Evolutionary conservation across 1,139 yeast species (phyloP).

Genomic region (Candida glucosophila): DNA sequence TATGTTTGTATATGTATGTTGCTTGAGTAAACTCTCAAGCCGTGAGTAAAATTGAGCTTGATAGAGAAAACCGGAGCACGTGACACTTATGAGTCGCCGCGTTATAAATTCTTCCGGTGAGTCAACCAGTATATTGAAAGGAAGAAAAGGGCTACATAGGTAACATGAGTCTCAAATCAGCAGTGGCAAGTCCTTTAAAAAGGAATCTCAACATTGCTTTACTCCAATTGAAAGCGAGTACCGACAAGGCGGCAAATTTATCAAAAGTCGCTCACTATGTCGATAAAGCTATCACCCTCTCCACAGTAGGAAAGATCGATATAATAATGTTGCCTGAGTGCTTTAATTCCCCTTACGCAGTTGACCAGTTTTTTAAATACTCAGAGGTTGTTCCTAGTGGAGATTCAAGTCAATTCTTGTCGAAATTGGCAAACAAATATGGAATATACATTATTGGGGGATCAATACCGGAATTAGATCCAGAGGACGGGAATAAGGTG

Average conservation of each 20-base stretch:
- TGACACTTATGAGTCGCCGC: no score
- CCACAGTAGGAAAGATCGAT: conserved; percentile 41
- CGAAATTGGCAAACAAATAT: conserved; percentile 14
- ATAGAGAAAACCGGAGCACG: no score
- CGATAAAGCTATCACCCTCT: conserved; percentile 39
- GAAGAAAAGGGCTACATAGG: background rate
- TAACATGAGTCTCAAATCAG: conserved; percentile 4
- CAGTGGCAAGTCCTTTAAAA: conserved; percentile 22
- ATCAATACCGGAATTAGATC: conserved; percentile 14
- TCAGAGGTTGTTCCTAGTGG: conserved; percentile 17
- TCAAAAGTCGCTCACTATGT: conserved; percentile 42
- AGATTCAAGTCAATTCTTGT: conserved; percentile 11
- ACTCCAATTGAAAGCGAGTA: conserved; percentile 68
- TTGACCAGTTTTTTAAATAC: conserved; percentile 56
- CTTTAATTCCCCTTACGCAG: conserved; percentile 92
- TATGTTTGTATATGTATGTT: no score
- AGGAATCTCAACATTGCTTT: conserved; percentile 55
- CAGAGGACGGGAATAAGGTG: conserved; percentile 8
- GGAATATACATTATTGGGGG: conserved; percentile 17
- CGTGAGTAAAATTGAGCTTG: no score
- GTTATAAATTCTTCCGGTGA: no score
- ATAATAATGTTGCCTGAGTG: conserved; percentile 81
- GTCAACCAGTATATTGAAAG: conserved; percentile 1
- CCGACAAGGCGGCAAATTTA: conserved; percentile 54
- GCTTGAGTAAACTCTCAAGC: no score